Evolutionary conservation across 192 early-diverging fungal species (phyloP), one percentile per base, ranked within the genome.

Genomic region (Linnemannia hyalina): DNA sequence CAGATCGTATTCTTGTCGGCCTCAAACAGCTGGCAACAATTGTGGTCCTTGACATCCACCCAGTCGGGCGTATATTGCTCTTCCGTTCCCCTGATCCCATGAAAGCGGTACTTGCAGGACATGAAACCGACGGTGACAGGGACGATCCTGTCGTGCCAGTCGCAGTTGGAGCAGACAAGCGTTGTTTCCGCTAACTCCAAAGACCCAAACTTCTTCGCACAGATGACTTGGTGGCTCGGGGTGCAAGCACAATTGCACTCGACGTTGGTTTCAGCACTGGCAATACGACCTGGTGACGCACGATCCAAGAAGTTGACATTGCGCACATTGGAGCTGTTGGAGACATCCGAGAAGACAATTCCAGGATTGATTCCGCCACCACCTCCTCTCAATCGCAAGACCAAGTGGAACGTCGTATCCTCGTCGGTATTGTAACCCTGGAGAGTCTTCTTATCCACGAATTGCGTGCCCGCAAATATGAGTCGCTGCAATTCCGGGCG

Each of bases 101-200:
- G 73, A 32, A 75, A 81, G 13, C 68, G 80, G 73, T 75, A 75
- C 65, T 70, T 81, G 65, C 80, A 80, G n/a, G 18, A 11, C 38
- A 26, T 23, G 63, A 80, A 80, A 0, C 79, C 73, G 38, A 80
- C 79, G 4, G 79, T 80, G 44, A 75, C 35, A 57, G 73, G 80
- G 38, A 42, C 32, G 26, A 80, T 74, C 38, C 29, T 49, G 60
- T 68, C 41, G 8, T 11, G 6, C 70, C 15, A 1, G 26, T 26
- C 26, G 46, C 72, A 80, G 46, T 69, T 80, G n/a, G 79, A 73
- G 49, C 79, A 80, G 9, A 13, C 35, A 35, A 74, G 75, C 46
- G 35, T 65, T 6, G 41, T 10, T 0, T 47, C 15, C 6, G 46
- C 44, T 32, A 80, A 44, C 29, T 80, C 79, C 46, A 80, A 41